These are phyloP conservation scores for Russula sp. DNA, from an alignment of 768 basidiomycete species.

Conservation along the genomic window DNA sequence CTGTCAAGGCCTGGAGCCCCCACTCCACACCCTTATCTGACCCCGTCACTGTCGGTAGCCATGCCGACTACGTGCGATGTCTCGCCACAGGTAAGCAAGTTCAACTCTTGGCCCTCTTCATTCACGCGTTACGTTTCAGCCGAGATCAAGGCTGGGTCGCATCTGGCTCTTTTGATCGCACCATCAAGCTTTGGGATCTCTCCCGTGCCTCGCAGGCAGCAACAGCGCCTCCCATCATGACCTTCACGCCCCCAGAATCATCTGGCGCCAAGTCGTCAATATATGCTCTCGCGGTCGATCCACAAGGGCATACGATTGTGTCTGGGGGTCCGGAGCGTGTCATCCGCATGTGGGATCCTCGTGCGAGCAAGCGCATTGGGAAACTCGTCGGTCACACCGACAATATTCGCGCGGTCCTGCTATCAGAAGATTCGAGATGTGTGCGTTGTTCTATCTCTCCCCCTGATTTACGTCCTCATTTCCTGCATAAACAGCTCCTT, in stretches of 20 bases:
- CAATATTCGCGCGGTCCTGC: constrained; percentile 85
- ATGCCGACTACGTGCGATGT: constrained; percentile 85
- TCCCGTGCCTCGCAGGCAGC: constrained; percentile 29
- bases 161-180: constrained; percentile 91
- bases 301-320: constrained; percentile 75
- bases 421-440: constrained; percentile 89
- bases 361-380: constrained; percentile 72
- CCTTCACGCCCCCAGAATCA: constrained; percentile 65
- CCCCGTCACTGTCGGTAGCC: constrained; percentile 67
- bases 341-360: constrained; percentile 89
- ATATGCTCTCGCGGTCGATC: constrained; percentile 78
- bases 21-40: constrained; percentile 59
- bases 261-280: constrained; percentile 64
- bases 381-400: constrained; percentile 97
- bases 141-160: constrained; percentile 84
- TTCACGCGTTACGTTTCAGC: constrained; percentile 39
- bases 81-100: constrained; percentile 58
- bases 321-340: constrained; percentile 92
- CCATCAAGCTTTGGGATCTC: constrained; percentile 94
- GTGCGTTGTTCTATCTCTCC: constrained; percentile 46
- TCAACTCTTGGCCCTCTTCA: constrained; percentile 22
- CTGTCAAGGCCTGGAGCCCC: constrained; percentile 90
- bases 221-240: constrained; percentile 52
- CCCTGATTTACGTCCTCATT: constrained; percentile 16
- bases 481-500: constrained; percentile 50